Evolutionary conservation across 257 asterid species (phyloP), one percentile per base, ranked within the genome.

Genomic region (Rubia yunnanensis): DNA sequence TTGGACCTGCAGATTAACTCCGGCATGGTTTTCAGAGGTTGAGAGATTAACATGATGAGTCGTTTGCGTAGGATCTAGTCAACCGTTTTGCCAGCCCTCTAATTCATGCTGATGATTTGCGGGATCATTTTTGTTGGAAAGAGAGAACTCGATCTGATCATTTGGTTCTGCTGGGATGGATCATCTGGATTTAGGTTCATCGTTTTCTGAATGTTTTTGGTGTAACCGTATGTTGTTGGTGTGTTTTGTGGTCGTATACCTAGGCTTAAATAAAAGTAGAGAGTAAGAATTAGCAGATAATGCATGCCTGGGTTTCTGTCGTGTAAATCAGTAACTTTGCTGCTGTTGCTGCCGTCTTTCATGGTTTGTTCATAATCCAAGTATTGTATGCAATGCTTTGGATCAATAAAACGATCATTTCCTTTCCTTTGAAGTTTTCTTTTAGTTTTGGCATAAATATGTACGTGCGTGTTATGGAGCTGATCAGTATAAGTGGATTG

Each of bases 21-120:
- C 15, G 26, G 13, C 70, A 24, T 35, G 55, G 62, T 52, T 39
- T 44, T 66, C 70, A 52, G 36, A 34, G 35, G 70, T 52, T 35
- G 62, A 66, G 36, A 52, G 62, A 39, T 4, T 20, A 52, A 7
- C 24, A 50, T 48, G 23, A 46, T 2, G 27, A 5, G 48, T 0
- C 52, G 11, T 50, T 22, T 50, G 28, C 57, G 27, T 3, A 20
- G 57, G 4, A 35, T 7, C 57, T 50, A 17, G 9, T 46, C 4
- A 30, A 44, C 48, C 67, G 20, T 41, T 46, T 11, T 31, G 27
- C 20, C 56, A 24, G 14, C 30, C 30, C 17, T 65, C 35, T 2
- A 32, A 39, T 31, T 23, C 61, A 22, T 28, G 52, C 26, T 48
- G 34, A 5, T 22, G 60, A n/a, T 52, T 48, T 23, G 56, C 15